Base-by-base conservation (phyloP, 768 basidiomycete genomes). In the Chalciporus piperatus region DNA sequence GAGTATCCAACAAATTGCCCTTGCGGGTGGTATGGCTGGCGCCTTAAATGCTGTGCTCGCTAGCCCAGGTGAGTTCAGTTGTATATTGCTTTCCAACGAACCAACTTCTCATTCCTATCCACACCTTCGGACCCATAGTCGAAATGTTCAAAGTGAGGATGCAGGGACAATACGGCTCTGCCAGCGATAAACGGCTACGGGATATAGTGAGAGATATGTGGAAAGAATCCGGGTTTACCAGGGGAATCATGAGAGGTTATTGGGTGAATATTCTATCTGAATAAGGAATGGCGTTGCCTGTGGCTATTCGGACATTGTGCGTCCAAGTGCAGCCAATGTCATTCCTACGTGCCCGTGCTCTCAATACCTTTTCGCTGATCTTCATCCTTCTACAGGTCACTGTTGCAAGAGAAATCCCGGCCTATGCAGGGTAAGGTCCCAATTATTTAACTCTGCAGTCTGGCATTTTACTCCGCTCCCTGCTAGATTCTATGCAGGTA, bases 141-240 rank as follows among this genome's bases (percentile, higher is more conserved):
- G 97, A 99, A 71, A 92, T 98, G 89, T 98, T 98, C 76, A 98
- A 99, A 71, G 92, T 98, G 25, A 81, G 91, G 16, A 97, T 97
- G 96, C 95, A 97, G 70, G 94, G 89, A 7, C 91, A 98, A 65
- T 96, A 97, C 59, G 96, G 95, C 11, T 78, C 76, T 4, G 76
- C 82, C 12, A 77, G 79, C 9, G 94, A 98, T 66, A 87, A 95
- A 68, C 79, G 82, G 37, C 75, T 99, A 23, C 72, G 85, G 32
- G 77, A 73, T 8, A 78, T 98, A 9, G 82, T 81, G 14, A 73
- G 71, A 19, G 93, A 95, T 57, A 92, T 94, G 85, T 97, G 92
- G 87, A 69, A 64, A 27, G 73, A 91, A 54, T 93, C 87, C 79
- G 96, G 97, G 0, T 84, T 98, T 55, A 72, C 83, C 48, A 77